These are phyloP conservation scores for Funneliformis caledonium DNA, from an alignment of 371 early-diverging fungal genomes.

Conservation along the genomic window DNA sequence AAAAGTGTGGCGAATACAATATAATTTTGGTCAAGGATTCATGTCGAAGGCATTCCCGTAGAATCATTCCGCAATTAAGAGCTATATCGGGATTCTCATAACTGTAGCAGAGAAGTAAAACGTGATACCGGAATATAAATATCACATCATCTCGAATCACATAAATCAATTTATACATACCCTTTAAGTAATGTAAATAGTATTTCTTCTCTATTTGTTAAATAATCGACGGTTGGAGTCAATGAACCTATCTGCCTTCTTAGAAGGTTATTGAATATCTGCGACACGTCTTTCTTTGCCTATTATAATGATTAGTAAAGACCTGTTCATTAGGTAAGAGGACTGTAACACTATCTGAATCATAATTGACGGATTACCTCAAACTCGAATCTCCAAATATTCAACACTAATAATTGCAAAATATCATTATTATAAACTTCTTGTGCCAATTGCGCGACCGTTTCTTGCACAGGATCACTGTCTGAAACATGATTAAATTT, in stretches of 20 bases:
- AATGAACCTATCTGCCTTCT: constrained; percentile 94
- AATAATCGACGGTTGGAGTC: constrained; percentile 95
- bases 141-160: not conserved
- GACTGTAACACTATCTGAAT: not conserved
- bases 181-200: constrained; percentile 81
- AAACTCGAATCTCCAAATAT: constrained; percentile 91
- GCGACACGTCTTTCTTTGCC: constrained; percentile 97
- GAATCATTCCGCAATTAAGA: constrained; percentile 94
- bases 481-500: constrained; percentile 52
- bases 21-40: constrained; percentile 88
- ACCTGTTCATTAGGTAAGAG: not conserved
- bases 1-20: constrained; percentile 84
- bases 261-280: constrained; percentile 94
- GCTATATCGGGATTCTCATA: constrained; percentile 96
- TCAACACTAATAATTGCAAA: constrained; percentile 79
- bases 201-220: constrained; percentile 81
- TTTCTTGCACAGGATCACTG: constrained; percentile 88
- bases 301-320: constrained; percentile 40
- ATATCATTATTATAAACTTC: constrained; percentile 92
- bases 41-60: constrained; percentile 95
- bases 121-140: constrained; percentile 24
- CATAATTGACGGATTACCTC: constrained; percentile 64
- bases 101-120: constrained; percentile 46
- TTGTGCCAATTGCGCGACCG: constrained; percentile 91
- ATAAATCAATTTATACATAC: constrained; percentile 50